phyloP scores from a whole-genome alignment of 306 rosid genomes.

The Corylus avellana region DNA sequence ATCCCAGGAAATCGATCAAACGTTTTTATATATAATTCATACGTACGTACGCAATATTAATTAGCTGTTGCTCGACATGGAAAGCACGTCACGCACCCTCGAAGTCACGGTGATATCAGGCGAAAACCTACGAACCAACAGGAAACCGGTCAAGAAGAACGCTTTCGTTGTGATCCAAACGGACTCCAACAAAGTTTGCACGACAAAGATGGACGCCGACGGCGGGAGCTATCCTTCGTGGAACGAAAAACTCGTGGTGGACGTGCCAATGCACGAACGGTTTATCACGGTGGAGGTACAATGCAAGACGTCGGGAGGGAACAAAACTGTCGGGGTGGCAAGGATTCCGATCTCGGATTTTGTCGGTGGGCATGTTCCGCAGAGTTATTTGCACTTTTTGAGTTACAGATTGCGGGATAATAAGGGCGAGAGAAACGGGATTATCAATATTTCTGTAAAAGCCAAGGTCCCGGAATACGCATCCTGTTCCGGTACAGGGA shows the following conservation, averaged over 20 bases:
- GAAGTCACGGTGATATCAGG: constrained; percentile 10
- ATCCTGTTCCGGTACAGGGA: not conserved
- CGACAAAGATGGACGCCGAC: not conserved
- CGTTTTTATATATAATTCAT: not conserved
- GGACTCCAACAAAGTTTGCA: not conserved
- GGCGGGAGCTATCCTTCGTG: not conserved
- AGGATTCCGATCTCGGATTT: not conserved
- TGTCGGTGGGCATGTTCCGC: not conserved
- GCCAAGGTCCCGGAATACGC: constrained; percentile 1
- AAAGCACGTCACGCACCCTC: not conserved
- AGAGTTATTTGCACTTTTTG: constrained; percentile 4
- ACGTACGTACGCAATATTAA: too few species aligned
- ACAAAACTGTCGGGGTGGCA: not conserved
- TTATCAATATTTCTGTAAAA: not conserved
- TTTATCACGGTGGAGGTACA: constrained; percentile 1
- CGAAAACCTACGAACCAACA: not conserved
- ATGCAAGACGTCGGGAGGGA: not conserved
- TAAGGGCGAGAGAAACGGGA: not conserved
- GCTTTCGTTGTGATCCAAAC: not conserved
- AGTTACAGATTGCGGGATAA: not conserved
- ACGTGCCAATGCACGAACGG: not conserved
- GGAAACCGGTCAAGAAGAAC: constrained; percentile 4
- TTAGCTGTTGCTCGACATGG: not conserved
- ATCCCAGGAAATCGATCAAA: too few species aligned
- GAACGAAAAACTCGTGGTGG: not conserved